These are phyloP conservation scores for Apophysomyces ossiformis DNA, from an alignment of 371 early-diverging fungal genomes.

Conservation along the genomic window DNA sequence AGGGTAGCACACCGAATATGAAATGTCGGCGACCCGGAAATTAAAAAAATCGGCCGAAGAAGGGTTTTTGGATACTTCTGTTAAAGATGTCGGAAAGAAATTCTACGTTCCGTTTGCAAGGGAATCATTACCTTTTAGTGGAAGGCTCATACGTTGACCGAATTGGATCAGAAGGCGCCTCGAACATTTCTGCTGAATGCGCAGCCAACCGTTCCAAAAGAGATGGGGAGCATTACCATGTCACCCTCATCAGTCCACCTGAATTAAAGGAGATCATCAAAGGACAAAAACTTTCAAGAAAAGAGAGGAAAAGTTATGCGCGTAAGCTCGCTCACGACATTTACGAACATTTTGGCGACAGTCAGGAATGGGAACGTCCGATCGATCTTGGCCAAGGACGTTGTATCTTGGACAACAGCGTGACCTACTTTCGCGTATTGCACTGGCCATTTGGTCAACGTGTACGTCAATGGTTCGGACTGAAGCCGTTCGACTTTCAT, in stretches of 20 bases:
- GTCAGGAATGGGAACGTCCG: slow-evolving; percentile 17
- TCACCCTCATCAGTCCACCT: slow-evolving; percentile 1
- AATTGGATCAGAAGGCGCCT: background rate
- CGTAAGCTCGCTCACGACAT: slow-evolving; percentile 12
- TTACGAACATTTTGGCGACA: slow-evolving; percentile 7
- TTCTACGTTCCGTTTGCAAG: background rate
- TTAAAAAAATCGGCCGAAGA: background rate
- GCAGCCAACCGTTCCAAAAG: background rate
- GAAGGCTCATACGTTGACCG: background rate
- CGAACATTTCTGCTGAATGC: background rate
- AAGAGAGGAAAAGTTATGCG: background rate
- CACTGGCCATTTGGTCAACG: slow-evolving; percentile 29
- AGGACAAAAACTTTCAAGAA: background rate
- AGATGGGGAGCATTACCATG: background rate
- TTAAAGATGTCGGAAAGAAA: background rate
- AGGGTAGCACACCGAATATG: no score
- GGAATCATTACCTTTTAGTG: background rate
- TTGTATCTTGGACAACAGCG: slow-evolving; percentile 4
- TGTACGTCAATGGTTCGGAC: slow-evolving; percentile 17
- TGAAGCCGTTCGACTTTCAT: slow-evolving; percentile 23
- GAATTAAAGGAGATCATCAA: background rate
- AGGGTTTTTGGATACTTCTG: background rate
- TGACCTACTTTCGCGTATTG: slow-evolving; percentile 21
- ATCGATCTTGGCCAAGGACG: slow-evolving; percentile 24
- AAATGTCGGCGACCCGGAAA: no score